These are phyloP conservation scores for Candida vaughaniae DNA, from an alignment of 805 yeast genomes.

Conservation along the genomic window DNA sequence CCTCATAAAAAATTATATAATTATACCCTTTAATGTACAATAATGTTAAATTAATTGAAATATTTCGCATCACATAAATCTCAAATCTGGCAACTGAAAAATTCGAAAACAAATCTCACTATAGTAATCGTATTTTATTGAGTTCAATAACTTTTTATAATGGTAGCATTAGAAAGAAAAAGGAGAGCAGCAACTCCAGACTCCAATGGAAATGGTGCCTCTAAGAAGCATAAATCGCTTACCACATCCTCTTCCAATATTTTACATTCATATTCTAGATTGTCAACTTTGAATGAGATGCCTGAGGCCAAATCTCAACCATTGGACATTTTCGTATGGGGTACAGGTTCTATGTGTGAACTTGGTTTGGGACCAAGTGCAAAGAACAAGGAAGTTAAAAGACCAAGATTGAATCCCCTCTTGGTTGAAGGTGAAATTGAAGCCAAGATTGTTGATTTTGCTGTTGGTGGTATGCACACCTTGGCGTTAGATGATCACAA, in stretches of 20 bases:
- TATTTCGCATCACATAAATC: too few relatives aligned
- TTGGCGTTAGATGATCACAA: constrained; percentile 76
- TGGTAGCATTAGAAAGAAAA: constrained; percentile 48
- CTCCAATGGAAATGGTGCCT: constrained; percentile 19
- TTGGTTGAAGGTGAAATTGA: constrained; percentile 49
- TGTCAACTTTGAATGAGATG: constrained; percentile 45
- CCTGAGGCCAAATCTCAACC: constrained; percentile 42
- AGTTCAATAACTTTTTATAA: too few relatives aligned
- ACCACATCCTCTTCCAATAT: constrained; percentile 40
- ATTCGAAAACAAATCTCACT: too few relatives aligned
- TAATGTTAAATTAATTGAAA: too few relatives aligned
- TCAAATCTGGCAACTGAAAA: too few relatives aligned
- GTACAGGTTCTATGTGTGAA: constrained; percentile 97
- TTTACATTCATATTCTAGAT: constrained; percentile 47
- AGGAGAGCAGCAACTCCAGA: constrained; percentile 17
- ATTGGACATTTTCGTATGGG: constrained; percentile 88
- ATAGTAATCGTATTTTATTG: too few relatives aligned
- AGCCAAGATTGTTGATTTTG: constrained; percentile 76
- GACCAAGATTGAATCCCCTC: constrained; percentile 89
- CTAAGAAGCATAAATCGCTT: constrained; percentile 24
- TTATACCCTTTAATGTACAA: too few relatives aligned
- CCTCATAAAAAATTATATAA: neutral
- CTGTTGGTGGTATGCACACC: constrained; percentile 96
- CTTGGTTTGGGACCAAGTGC: constrained; percentile 96
- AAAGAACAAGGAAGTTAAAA: constrained; percentile 86